Percentiles rank a stretch among this genome's conserved stretches.
These are phyloP conservation scores for Quercus variabilis DNA, from an alignment of 306 rosid genomes.

Conservation along the genomic window DNA sequence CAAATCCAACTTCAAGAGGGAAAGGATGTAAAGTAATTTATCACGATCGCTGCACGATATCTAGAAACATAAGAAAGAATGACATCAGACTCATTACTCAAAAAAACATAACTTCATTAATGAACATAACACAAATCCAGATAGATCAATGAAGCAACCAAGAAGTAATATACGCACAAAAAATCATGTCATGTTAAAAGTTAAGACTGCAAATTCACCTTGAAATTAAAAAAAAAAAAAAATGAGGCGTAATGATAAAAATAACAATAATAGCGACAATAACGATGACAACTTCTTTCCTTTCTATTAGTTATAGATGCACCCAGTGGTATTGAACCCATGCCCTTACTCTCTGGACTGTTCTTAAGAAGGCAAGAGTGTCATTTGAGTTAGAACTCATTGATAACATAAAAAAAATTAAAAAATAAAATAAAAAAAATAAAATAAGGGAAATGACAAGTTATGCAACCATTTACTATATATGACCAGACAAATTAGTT, in stretches of 20 bases:
- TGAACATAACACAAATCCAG: too few species aligned
- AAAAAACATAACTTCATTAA: not conserved
- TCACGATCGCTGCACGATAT: conserved; percentile 64
- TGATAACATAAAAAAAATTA: too few species aligned
- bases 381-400: too few species aligned
- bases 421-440: too few species aligned
- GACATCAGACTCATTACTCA: not conserved
- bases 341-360: too few species aligned
- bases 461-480: not conserved
- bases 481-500: not conserved
- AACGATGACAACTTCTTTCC: not conserved
- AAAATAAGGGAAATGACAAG: not conserved
- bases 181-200: not conserved
- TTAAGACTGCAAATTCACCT: not conserved
- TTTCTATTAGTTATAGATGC: too few species aligned
- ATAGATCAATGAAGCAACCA: not conserved
- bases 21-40: conserved; percentile 73
- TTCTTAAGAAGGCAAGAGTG: too few species aligned
- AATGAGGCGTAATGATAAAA: not conserved
- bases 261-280: not conserved
- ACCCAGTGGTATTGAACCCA: too few species aligned
- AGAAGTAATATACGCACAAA: not conserved
- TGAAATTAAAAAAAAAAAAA: not conserved
- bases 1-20: conserved; percentile 84
- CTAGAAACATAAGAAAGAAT: conserved; percentile 24